Base-by-base conservation (phyloP, 352 stramenopile genomes). In the Phytophthora nicotianae region DNA sequence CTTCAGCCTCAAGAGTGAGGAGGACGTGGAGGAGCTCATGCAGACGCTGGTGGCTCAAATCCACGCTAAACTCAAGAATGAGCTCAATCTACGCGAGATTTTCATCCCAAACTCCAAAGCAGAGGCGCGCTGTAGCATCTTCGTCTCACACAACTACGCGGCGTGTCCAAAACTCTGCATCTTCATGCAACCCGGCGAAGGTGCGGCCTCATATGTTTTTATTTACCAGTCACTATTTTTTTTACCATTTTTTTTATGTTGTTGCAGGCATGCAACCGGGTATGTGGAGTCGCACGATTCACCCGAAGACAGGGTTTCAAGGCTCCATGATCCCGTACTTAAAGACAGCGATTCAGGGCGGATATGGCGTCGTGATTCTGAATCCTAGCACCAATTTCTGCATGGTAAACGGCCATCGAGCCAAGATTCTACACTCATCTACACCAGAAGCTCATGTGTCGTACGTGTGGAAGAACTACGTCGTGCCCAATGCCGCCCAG, bases 61-160 rank as follows among this genome's bases (percentile, higher is more conserved):
- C 58, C 88, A 96, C 68, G 58, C 80, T 56, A 93, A 93, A 53
- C 77, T 96, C 56, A 92, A 93, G 68, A 91, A 84, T 42, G 88
- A 96, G 61, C 71, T 96, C 16, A 77, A 81, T 19, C 64, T 96
- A 54, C 81, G 82, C 60, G 88, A 96, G 68, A 90, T 93, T 50
- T 95, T 89, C 63, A 96, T 96, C 62, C 88, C 88, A 13, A 95
- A 93, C 68, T 89, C 84, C 56, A 93, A 93, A 58, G 88, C 88
- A 19, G 86, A 95, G 53, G 88, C 88, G 41, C 83, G 82, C 29
- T 94, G 88, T 70, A 94, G 86, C 62, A 88, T 96, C 71, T 96
- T 96, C 43, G 81, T 93, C 11, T 92, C 86, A 23, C 57, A 76
- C 45, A 93, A 93, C 61, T 95, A 93, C 60, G 81, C 83, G 3